Conservation (phyloP, 2,329 filamentous ascomycete genomes). For the Exophiala aquamarina region DNA sequence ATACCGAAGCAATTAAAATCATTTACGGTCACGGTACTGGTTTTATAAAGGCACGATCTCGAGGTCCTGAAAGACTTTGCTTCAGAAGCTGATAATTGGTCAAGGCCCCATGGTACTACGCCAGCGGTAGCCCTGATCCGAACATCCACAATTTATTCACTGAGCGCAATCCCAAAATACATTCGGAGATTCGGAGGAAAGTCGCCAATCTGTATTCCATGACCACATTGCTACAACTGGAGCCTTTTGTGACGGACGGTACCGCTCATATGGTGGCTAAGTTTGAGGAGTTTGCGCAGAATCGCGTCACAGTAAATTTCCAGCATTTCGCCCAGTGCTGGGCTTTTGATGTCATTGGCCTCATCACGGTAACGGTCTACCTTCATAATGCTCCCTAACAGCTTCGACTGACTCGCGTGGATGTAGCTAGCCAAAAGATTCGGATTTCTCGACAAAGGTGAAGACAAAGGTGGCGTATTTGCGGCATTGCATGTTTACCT, state of each 20-base stretch:
- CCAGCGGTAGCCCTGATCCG: slow-evolving; percentile 63
- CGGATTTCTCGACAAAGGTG: slow-evolving; percentile 32
- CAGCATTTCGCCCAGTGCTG: slow-evolving; percentile 38
- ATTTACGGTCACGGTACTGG: slow-evolving; percentile 83
- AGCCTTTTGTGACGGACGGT: slow-evolving; percentile 75
- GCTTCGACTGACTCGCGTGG: neutral
- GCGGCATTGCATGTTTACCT: slow-evolving; percentile 35
- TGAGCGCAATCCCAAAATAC: slow-evolving; percentile 70
- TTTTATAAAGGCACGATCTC: slow-evolving; percentile 74
- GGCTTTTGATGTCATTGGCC: slow-evolving; percentile 35
- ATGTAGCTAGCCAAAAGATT: slow-evolving; percentile 32
- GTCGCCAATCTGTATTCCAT: slow-evolving; percentile 65
- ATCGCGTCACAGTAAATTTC: slow-evolving; percentile 26
- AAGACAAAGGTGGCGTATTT: slow-evolving; percentile 35
- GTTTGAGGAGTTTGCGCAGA: slow-evolving; percentile 33
- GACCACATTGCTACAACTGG: slow-evolving; percentile 34
- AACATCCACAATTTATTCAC: slow-evolving; percentile 53
- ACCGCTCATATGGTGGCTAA: slow-evolving; percentile 44
- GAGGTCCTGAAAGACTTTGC: too few species aligned
- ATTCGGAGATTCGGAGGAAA: slow-evolving; percentile 69
- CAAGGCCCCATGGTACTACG: slow-evolving; percentile 38
- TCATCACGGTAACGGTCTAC: slow-evolving; percentile 27
- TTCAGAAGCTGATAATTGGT: too few species aligned
- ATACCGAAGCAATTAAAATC: slow-evolving; percentile 68
- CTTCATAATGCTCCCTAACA: slow-evolving; percentile 36